phyloP scores from a whole-genome alignment of 2,329 filamentous ascomycete species.

The Phialocephala sp. region DNA sequence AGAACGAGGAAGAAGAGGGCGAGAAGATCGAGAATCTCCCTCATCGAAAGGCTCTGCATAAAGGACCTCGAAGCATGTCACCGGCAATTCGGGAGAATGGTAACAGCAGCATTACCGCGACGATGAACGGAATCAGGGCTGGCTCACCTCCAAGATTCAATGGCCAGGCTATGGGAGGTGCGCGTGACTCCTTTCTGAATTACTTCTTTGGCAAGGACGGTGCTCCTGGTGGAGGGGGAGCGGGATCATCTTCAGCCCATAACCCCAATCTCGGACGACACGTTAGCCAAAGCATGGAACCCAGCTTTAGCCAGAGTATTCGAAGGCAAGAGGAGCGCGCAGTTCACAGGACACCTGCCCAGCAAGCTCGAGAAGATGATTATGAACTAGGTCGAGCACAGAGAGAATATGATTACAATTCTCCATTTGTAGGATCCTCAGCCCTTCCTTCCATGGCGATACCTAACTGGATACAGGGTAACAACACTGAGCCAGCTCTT shows the following conservation, averaged over 20 bases:
- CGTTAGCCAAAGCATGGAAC: slow-evolving; percentile 78
- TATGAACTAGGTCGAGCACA: slow-evolving; percentile 42
- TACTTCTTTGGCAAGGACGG: slow-evolving; percentile 99
- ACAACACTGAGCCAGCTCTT: slow-evolving; percentile 79
- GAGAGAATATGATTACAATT: slow-evolving; percentile 48
- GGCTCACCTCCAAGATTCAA: slow-evolving; percentile 68
- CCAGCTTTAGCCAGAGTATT: slow-evolving; percentile 83
- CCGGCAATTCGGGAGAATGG: slow-evolving; percentile 77
- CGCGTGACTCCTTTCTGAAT: slow-evolving; percentile 91
- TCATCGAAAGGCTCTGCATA: slow-evolving; percentile 57
- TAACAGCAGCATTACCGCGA: slow-evolving; percentile 62
- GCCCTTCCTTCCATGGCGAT: slow-evolving; percentile 10
- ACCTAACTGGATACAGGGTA: slow-evolving; percentile 49
- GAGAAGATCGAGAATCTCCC: slow-evolving; percentile 63
- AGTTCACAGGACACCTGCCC: slow-evolving; percentile 50
- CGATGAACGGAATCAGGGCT: slow-evolving; percentile 69
- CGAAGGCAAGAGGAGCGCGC: slow-evolving; percentile 66
- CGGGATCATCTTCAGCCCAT: slow-evolving; percentile 43
- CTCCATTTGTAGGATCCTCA: slow-evolving; percentile 52
- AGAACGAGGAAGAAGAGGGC: slow-evolving; percentile 59
- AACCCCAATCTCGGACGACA: slow-evolving; percentile 62
- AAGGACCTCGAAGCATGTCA: slow-evolving; percentile 78
- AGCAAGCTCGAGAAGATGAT: slow-evolving; percentile 54
- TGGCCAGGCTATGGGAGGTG: slow-evolving; percentile 62
- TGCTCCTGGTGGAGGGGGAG: slow-evolving; percentile 51